Conservation (phyloP, 345 rosid species). For the Salix exigua region DNA sequence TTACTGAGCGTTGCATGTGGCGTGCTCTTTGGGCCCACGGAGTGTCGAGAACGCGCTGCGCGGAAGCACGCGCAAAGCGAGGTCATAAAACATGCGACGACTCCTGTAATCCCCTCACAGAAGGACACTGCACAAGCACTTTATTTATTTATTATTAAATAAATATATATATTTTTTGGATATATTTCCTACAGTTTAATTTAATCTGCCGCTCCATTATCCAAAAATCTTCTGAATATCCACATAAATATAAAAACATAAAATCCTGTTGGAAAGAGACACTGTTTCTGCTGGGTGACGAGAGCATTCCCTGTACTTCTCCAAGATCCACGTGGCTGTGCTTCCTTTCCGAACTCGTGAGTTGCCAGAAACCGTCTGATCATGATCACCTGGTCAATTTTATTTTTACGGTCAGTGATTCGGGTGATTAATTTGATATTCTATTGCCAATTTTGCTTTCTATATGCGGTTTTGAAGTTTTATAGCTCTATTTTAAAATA, state of each 20-base stretch:
- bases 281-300: not conserved
- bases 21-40: not conserved
- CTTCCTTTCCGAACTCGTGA: not conserved
- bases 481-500: too few relatives aligned
- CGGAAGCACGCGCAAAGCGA: not conserved
- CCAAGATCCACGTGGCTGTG: not conserved
- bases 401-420: too few relatives aligned
- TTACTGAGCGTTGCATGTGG: too few relatives aligned
- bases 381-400: not conserved
- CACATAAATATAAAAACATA: not conserved
- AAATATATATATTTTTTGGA: too few relatives aligned
- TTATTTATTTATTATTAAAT: not conserved
- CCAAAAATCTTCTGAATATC: not conserved
- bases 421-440: not conserved
- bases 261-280: not conserved
- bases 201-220: not conserved
- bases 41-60: not conserved
- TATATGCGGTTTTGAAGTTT: too few relatives aligned
- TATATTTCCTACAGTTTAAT: too few relatives aligned
- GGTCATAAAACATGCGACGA: not conserved
- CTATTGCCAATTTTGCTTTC: not conserved
- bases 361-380: not conserved
- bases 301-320: not conserved
- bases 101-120: not conserved
- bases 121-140: not conserved